Evolutionary conservation across 345 rosid species (phyloP).

Genomic region (Tarenaya hassleriana): DNA sequence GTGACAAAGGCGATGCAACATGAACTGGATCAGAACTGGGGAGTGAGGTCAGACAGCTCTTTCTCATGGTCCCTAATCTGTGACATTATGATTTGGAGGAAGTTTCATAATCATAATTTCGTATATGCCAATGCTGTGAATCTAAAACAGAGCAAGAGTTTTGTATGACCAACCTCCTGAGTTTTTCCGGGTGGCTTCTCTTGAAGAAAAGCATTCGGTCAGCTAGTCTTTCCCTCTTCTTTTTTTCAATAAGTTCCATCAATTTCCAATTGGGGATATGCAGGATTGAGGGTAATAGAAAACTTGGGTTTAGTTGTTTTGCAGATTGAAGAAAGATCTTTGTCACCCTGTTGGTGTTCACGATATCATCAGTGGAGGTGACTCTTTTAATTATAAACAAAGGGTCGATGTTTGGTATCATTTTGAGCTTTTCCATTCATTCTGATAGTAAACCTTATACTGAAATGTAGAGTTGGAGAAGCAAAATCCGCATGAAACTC

Average conservation of each 20-base stretch:
- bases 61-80: slow-evolving; percentile 22
- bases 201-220: slow-evolving; percentile 82
- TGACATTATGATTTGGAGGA: slow-evolving; percentile 1
- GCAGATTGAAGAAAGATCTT: slow-evolving; percentile 58
- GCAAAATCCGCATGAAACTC: slow-evolving; percentile 40
- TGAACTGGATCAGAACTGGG: slow-evolving; percentile 94
- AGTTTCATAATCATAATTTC: slow-evolving; percentile 2
- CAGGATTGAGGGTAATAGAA: neutral
- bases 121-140: slow-evolving; percentile 11
- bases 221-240: slow-evolving; percentile 17
- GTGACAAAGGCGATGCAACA: slow-evolving; percentile 97
- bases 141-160: slow-evolving; percentile 55
- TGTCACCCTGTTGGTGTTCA: slow-evolving; percentile 42
- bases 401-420: slow-evolving; percentile 7
- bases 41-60: slow-evolving; percentile 63
- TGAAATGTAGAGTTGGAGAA: slow-evolving; percentile 30
- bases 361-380: slow-evolving; percentile 68
- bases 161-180: slow-evolving; percentile 96
- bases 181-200: slow-evolving; percentile 67
- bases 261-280: neutral
- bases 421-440: slow-evolving; percentile 12
- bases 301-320: slow-evolving; percentile 54
- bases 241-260: slow-evolving; percentile 1
- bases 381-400: slow-evolving; percentile 16
- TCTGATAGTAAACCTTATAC: slow-evolving; percentile 7